Percentiles rank a stretch among this genome's conserved stretches.
These are phyloP conservation scores for Phytophthora brassicae DNA, from an alignment of 352 stramenopile species.

Conservation along the genomic window DNA sequence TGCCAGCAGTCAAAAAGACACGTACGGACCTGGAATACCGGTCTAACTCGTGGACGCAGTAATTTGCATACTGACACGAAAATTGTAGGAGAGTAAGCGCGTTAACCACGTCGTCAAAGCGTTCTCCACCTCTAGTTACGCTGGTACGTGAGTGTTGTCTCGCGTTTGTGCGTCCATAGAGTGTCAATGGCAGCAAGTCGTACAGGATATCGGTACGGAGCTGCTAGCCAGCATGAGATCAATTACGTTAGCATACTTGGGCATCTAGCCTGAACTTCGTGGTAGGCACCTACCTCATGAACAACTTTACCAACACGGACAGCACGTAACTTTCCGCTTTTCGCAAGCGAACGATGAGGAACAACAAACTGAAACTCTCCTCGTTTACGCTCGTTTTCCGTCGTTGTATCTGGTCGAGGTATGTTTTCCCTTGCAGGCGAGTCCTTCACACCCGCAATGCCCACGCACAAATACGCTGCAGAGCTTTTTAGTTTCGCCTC, in stretches of 20 bases:
- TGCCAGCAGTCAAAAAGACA: not conserved
- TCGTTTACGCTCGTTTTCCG: not conserved
- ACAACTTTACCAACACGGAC: slow-evolving; percentile 39
- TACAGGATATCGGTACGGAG: slow-evolving; percentile 34
- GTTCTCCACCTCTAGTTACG: not conserved
- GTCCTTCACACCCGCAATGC: not conserved
- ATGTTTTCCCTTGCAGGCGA: not conserved
- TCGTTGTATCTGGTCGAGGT: not conserved
- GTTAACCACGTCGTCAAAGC: slow-evolving; percentile 17
- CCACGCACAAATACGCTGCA: slow-evolving; percentile 16
- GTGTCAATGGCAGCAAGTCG: slow-evolving; percentile 39
- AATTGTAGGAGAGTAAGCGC: slow-evolving; percentile 53
- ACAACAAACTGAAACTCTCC: slow-evolving; percentile 38
- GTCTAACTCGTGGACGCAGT: slow-evolving; percentile 43
- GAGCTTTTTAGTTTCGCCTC: slow-evolving; percentile 4
- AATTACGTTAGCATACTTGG: too few species aligned
- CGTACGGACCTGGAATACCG: slow-evolving; percentile 33
- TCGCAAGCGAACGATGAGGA: slow-evolving; percentile 22
- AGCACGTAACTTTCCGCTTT: slow-evolving; percentile 22
- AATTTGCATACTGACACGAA: slow-evolving; percentile 62
- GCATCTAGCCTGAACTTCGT: not conserved
- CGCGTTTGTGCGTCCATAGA: slow-evolving; percentile 24
- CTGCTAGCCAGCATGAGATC: slow-evolving; percentile 8
- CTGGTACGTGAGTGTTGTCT: not conserved
- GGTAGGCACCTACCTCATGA: slow-evolving; percentile 29